A percentile compares a stretch with the other conserved stretches of the same genome.
Conservation (phyloP, 345 rosid species). For the Jatropha curcas region DNA sequence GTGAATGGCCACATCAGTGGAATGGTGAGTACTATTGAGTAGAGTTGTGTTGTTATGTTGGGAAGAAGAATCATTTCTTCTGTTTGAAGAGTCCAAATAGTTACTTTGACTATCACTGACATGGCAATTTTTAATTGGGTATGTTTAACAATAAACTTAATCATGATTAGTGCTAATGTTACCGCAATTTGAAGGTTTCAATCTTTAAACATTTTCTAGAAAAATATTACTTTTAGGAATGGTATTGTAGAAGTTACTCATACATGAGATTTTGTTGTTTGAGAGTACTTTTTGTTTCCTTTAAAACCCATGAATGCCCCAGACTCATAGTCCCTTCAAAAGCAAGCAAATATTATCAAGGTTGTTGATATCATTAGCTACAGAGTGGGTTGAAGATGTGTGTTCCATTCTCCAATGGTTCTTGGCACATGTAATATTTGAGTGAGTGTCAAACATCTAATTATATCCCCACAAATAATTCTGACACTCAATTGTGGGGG, state of each 20-base stretch:
- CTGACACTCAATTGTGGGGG: neutral
- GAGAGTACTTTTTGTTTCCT: neutral
- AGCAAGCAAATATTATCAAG: conserved; percentile 16
- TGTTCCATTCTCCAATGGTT: neutral
- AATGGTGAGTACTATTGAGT: conserved; percentile 10
- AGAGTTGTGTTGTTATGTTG: conserved; percentile 12
- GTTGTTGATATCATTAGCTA: conserved; percentile 15
- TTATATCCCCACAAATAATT: conserved; percentile 10
- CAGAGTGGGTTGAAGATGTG: neutral
- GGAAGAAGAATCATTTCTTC: neutral
- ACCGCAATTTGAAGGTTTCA: too few species aligned
- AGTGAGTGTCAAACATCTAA: conserved; percentile 8
- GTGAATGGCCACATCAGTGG: conserved; percentile 6
- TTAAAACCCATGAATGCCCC: conserved; percentile 8
- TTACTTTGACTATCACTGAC: neutral
- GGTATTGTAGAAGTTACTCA: neutral
- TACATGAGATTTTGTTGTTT: neutral
- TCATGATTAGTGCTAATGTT: too few species aligned
- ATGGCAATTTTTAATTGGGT: too few species aligned
- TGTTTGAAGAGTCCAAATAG: conserved; percentile 2
- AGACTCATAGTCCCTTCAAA: conserved; percentile 20
- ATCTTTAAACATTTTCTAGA: too few species aligned
- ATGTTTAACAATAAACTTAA: too few species aligned
- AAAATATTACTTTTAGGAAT: neutral
- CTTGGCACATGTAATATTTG: conserved; percentile 12